Evolutionary conservation across 345 rosid genomes (phyloP).

Genomic region (Rhodamnia argentea): DNA sequence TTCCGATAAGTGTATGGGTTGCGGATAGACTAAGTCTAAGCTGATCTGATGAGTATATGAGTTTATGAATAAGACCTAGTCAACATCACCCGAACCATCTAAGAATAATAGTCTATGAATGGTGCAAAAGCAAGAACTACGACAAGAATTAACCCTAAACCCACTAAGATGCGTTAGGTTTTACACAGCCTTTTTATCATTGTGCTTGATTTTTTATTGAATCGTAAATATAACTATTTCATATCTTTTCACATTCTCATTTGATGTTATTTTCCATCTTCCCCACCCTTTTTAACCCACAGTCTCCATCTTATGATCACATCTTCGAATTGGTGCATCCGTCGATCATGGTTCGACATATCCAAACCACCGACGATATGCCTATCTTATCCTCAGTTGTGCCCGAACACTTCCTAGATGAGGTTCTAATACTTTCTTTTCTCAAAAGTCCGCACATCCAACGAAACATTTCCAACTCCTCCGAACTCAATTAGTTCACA

Average conservation of each 20-base stretch:
- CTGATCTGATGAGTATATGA: background rate
- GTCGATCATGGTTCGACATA: background rate
- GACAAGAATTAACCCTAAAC: background rate
- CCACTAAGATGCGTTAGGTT: background rate
- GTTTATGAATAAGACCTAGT: background rate
- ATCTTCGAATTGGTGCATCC: background rate
- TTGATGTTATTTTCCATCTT: background rate
- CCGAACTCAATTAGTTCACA: background rate
- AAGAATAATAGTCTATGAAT: background rate
- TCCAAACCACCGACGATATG: background rate
- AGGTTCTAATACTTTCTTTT: background rate
- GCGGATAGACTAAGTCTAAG: background rate
- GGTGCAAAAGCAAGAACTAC: background rate
- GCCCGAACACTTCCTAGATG: background rate
- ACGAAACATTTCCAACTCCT: background rate
- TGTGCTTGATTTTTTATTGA: background rate
- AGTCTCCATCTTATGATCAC: background rate
- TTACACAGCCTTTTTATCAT: background rate
- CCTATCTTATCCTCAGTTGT: background rate
- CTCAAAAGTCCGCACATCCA: background rate
- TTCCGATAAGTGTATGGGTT: background rate
- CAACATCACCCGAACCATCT: background rate
- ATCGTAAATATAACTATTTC: background rate
- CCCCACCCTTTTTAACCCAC: background rate
- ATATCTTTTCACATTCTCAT: background rate